Percentiles rank a stretch among this genome's conserved stretches.
Evolutionary conservation across 2,329 filamentous ascomycete species (phyloP).

Genomic region (Sarocladiaceae sp.): DNA sequence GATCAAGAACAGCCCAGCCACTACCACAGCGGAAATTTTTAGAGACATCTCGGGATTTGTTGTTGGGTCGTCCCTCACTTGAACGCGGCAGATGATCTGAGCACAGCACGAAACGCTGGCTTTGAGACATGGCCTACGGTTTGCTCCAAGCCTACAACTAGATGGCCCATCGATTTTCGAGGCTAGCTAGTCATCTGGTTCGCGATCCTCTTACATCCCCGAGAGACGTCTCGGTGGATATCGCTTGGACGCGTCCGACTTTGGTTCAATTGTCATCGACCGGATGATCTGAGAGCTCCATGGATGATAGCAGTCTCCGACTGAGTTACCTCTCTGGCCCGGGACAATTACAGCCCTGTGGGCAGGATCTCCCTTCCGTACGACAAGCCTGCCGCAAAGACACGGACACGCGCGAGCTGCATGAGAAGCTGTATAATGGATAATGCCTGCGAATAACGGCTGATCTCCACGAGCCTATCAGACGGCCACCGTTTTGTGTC

Average conservation of each 20-base stretch:
- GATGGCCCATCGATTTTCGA: too few species aligned
- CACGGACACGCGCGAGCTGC: background rate
- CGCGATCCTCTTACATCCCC: too few species aligned
- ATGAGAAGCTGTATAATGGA: conserved; percentile 7
- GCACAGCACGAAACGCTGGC: background rate
- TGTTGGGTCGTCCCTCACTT: conserved; percentile 1
- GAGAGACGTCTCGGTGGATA: too few species aligned
- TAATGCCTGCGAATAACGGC: conserved; percentile 7
- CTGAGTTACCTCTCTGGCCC: background rate
- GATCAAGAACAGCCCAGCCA: background rate
- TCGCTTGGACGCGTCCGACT: background rate
- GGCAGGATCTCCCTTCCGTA: conserved; percentile 3
- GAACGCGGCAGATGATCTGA: background rate
- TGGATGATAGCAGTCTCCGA: background rate
- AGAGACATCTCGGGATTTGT: background rate
- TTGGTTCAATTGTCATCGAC: background rate
- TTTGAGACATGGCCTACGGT: conserved; percentile 4
- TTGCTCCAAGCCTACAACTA: too few species aligned
- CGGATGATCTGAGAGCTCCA: too few species aligned
- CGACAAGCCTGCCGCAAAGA: background rate
- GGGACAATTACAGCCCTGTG: too few species aligned
- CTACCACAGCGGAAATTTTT: background rate
- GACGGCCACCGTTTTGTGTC: background rate
- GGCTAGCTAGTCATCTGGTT: too few species aligned
- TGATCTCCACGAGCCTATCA: conserved; percentile 4